Evolutionary conservation across 257 asterid genomes (phyloP).

Genomic region (Primulina eburnea): DNA sequence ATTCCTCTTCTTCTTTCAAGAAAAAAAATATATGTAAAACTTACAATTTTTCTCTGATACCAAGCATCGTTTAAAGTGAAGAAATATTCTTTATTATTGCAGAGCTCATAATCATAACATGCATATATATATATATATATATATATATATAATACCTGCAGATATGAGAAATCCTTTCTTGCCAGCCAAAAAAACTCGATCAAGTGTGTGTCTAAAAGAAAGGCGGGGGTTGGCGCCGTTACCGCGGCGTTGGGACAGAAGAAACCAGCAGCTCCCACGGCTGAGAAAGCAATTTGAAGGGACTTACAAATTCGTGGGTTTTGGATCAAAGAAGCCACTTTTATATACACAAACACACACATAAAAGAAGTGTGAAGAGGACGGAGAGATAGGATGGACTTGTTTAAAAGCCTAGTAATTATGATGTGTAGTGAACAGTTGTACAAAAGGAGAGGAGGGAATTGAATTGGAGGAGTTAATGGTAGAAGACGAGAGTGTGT

Average conservation of each 20-base stretch:
- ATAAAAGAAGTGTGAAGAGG: conserved; percentile 27
- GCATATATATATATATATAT: no score
- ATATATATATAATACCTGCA: conserved; percentile 21
- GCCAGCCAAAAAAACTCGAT: background rate
- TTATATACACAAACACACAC: conserved; percentile 24
- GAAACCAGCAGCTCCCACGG: conserved; percentile 17
- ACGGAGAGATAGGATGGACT: conserved; percentile 33
- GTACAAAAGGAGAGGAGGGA: conserved; percentile 21
- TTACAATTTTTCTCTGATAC: no score
- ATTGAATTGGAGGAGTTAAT: conserved; percentile 32
- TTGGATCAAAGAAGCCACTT: conserved; percentile 30
- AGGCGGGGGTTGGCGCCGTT: no score
- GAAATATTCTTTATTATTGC: no score
- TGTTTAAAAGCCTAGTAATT: conserved; percentile 56
- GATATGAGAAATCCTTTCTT: conserved; percentile 2
- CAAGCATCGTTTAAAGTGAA: no score
- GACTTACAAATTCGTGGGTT: conserved; percentile 32
- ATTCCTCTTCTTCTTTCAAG: no score
- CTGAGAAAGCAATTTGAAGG: conserved; percentile 21
- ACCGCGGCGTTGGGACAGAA: background rate
- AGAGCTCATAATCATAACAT: no score
- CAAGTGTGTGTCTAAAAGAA: no score
- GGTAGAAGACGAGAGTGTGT: conserved; percentile 34
- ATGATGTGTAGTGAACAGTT: conserved; percentile 35
- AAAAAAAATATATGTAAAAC: no score